phyloP scores from a whole-genome alignment of 164 flowering plant genomes.

The Warburgia ugandensis region DNA sequence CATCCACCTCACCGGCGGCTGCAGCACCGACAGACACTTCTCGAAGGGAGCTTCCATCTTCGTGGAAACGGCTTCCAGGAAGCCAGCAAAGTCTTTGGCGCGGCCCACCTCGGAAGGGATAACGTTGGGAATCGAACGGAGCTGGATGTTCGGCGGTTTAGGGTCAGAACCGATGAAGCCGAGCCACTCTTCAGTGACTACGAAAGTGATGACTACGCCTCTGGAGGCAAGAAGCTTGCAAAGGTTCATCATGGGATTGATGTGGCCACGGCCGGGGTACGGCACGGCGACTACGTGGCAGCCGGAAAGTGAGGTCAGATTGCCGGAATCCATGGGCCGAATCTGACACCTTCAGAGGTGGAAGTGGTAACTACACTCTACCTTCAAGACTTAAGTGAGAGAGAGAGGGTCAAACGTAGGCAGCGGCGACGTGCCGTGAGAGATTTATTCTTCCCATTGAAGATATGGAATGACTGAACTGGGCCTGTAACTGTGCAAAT shows the following conservation, averaged over 20 bases:
- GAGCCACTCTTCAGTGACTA: slow-evolving; percentile 78
- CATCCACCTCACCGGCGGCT: slow-evolving; percentile 26
- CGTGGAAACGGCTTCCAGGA: slow-evolving; percentile 41
- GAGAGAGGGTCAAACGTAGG: no score
- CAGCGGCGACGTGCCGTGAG: no score
- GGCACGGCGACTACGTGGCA: slow-evolving; percentile 48
- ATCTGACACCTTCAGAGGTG: no score
- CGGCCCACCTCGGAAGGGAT: slow-evolving; percentile 63
- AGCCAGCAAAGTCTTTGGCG: slow-evolving; percentile 32
- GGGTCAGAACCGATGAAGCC: slow-evolving; percentile 35
- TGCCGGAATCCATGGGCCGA: no score
- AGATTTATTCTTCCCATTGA: no score
- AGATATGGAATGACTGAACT: no score
- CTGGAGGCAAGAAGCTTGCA: slow-evolving; percentile 29
- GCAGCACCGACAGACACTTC: slow-evolving; percentile 35
- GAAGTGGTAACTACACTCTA: no score
- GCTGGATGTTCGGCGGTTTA: slow-evolving; percentile 29
- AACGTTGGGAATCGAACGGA: slow-evolving; percentile 62
- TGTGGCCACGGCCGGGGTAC: slow-evolving; percentile 54
- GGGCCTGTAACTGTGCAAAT: no score
- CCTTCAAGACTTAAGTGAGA: no score
- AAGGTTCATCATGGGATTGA: slow-evolving; percentile 59
- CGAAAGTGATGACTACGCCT: slow-evolving; percentile 37
- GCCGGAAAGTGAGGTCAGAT: no score
- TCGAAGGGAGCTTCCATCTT: slow-evolving; percentile 56